These are phyloP conservation scores for Pistacia integerrima DNA, from an alignment of 345 rosid species.

Conservation along the genomic window DNA sequence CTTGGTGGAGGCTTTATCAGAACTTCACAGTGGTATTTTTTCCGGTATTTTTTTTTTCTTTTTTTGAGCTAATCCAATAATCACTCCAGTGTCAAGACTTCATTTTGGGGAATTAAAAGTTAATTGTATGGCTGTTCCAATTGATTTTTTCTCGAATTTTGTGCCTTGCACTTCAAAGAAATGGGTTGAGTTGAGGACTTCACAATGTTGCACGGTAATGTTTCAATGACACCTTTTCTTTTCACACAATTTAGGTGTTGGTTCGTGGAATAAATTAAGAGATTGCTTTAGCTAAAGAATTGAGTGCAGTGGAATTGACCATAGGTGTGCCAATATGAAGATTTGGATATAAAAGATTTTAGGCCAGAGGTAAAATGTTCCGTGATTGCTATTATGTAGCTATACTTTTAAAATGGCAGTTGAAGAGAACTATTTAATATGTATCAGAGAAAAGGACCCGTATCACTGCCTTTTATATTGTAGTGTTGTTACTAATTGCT, in stretches of 20 bases:
- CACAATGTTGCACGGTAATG: neutral
- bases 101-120: slow-evolving; percentile 25
- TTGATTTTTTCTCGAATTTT: neutral
- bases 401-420: no score
- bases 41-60: slow-evolving; percentile 15
- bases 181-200: slow-evolving; percentile 10
- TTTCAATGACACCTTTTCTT: neutral
- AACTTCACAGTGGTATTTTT: slow-evolving; percentile 14
- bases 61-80: slow-evolving; percentile 40
- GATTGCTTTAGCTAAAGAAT: no score
- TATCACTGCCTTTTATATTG: no score
- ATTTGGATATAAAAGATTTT: no score
- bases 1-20: slow-evolving; percentile 28
- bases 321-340: no score
- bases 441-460: no score
- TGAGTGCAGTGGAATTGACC: no score
- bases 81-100: slow-evolving; percentile 19
- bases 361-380: no score
- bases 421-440: neutral
- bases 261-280: neutral
- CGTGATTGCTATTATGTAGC: no score
- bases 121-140: neutral
- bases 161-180: neutral
- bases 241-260: neutral
- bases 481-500: no score